These are phyloP conservation scores for Solanum lignicaule DNA, from an alignment of 257 asterid genomes.

Conservation along the genomic window DNA sequence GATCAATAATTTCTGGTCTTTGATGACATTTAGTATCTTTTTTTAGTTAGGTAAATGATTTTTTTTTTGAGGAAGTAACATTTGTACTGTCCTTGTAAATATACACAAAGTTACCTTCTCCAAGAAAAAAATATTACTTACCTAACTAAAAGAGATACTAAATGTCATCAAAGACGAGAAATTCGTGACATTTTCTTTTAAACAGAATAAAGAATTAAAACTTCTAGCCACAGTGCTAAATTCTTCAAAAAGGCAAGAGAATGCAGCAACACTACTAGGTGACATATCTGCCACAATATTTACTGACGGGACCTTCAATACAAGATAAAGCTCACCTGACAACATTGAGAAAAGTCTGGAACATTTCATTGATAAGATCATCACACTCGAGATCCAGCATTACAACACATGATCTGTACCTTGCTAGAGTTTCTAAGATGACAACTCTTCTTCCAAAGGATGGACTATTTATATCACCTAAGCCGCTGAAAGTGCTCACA, in stretches of 20 bases:
- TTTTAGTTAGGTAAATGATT: neutral
- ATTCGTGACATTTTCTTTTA: neutral
- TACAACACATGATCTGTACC: slow-evolving; percentile 90
- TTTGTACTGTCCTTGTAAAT: neutral
- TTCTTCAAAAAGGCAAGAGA: neutral
- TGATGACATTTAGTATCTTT: neutral
- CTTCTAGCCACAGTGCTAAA: neutral
- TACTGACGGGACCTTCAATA: neutral
- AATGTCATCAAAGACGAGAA: neutral
- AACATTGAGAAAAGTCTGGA: slow-evolving; percentile 60
- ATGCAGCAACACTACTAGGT: neutral
- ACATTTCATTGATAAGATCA: slow-evolving; percentile 84
- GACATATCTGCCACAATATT: neutral
- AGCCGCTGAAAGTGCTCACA: slow-evolving; percentile 83
- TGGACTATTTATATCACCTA: slow-evolving; percentile 64
- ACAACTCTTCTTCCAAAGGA: slow-evolving; percentile 86
- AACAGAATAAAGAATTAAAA: neutral
- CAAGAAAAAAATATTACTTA: neutral
- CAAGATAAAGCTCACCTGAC: slow-evolving; percentile 47
- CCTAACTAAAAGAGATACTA: neutral
- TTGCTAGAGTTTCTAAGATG: slow-evolving; percentile 88
- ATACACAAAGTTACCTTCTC: neutral
- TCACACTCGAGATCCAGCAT: slow-evolving; percentile 99
- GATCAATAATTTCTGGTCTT: neutral
- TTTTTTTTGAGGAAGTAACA: neutral